Evolutionary conservation across 2,329 filamentous ascomycete genomes (phyloP).

Genomic region (Trichoderma sp.): DNA sequence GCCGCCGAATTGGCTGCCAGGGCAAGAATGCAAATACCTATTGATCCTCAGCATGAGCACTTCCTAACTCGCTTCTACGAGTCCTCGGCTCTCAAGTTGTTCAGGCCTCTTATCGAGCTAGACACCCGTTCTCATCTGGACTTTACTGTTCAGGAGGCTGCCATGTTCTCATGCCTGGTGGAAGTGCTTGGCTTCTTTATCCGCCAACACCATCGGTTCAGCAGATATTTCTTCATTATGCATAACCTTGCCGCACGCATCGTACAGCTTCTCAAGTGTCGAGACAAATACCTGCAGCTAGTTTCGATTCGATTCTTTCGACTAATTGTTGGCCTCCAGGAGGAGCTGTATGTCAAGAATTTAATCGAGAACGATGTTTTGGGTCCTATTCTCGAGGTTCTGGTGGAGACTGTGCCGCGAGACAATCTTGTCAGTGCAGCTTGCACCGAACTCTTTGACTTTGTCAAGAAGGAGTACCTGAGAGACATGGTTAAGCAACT

Average conservation of each 20-base stretch:
- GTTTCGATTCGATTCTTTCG: conserved; percentile 93
- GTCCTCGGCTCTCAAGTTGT: conserved; percentile 77
- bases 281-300: conserved; percentile 89
- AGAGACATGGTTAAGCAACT: conserved; percentile 81
- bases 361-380: conserved; percentile 79
- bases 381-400: conserved; percentile 78
- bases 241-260: conserved; percentile 77
- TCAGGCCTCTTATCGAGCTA: conserved; percentile 80
- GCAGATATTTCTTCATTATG: conserved; percentile 81
- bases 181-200: conserved; percentile 95
- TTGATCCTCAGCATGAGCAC: conserved; percentile 74
- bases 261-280: conserved; percentile 74
- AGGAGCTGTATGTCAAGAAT: conserved; percentile 87
- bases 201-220: conserved; percentile 79
- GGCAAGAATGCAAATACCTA: conserved; percentile 49
- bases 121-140: conserved; percentile 66
- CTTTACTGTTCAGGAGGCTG: conserved; percentile 78
- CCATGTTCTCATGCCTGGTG: conserved; percentile 86
- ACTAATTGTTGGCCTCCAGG: conserved; percentile 77
- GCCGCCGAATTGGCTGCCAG: conserved; percentile 62
- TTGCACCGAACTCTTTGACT: conserved; percentile 90
- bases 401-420: conserved; percentile 80
- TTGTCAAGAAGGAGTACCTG: conserved; percentile 76
- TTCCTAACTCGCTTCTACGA: conserved; percentile 92
- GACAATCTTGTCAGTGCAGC: conserved; percentile 94